These are phyloP conservation scores for Phytophthora pluvialis DNA, from an alignment of 352 stramenopile genomes.

Conservation along the genomic window DNA sequence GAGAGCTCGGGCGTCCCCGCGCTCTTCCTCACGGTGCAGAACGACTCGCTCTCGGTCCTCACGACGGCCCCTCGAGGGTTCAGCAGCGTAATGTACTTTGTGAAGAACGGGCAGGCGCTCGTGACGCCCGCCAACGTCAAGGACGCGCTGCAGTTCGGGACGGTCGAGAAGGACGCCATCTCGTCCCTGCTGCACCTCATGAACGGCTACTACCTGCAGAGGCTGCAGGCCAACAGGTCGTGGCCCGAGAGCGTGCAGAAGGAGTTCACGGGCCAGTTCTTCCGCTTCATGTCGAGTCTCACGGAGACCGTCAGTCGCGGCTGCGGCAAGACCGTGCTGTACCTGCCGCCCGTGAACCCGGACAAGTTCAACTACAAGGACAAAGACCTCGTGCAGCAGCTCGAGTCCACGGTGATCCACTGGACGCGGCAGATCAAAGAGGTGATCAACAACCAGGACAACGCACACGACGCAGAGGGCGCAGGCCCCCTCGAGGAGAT, in stretches of 20 bases:
- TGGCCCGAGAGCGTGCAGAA: conserved; percentile 95
- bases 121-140: conserved; percentile 68
- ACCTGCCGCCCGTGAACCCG: conserved; percentile 87
- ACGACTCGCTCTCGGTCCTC: conserved; percentile 54
- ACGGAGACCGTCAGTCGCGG: conserved; percentile 92
- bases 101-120: conserved; percentile 83
- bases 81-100: conserved; percentile 84
- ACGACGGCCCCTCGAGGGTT: conserved; percentile 63
- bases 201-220: conserved; percentile 86
- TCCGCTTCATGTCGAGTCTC: conserved; percentile 95
- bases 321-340: conserved; percentile 94
- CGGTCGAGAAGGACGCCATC: conserved; percentile 79
- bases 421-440: conserved; percentile 98
- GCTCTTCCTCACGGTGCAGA: conserved; percentile 68
- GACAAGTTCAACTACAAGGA: conserved; percentile 89
- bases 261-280: conserved; percentile 94
- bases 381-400: conserved; percentile 95
- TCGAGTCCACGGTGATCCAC: conserved; percentile 97
- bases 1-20: conserved; percentile 70
- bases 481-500: conserved; percentile 95
- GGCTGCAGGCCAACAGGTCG: conserved; percentile 77
- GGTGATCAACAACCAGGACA: conserved; percentile 96
- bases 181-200: conserved; percentile 84
- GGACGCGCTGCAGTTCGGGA: conserved; percentile 76
- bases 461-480: conserved; percentile 89